Conservation (phyloP, 177 flowering plant genomes). For the Tripterygium wilfordii region DNA sequence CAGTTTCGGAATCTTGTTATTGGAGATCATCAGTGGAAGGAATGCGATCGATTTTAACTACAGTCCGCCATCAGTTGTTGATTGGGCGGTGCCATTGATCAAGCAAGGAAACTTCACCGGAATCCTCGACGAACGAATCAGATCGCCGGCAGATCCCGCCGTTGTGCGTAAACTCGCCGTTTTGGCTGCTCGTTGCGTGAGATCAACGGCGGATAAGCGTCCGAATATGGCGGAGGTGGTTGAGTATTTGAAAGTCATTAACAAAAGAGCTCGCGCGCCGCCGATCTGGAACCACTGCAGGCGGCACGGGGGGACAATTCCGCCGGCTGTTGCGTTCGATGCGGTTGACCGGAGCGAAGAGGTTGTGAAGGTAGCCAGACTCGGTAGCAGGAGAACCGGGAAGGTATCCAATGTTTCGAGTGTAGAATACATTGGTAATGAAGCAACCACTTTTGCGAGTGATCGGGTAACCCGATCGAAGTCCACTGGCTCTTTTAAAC, state of each 20-base stretch:
- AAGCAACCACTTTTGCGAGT: neutral
- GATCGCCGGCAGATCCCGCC: conserved; percentile 21
- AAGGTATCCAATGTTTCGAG: conserved; percentile 44
- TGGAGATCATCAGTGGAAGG: conserved; percentile 65
- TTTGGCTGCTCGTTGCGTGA: conserved; percentile 54
- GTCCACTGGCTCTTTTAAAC: conserved; percentile 40
- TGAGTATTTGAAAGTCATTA: conserved; percentile 20
- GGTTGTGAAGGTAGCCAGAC: conserved; percentile 14
- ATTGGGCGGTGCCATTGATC: conserved; percentile 71
- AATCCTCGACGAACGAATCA: conserved; percentile 38
- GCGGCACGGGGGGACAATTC: conserved; percentile 14
- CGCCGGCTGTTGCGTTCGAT: conserved; percentile 10
- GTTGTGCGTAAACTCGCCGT: conserved; percentile 32
- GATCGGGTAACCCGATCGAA: conserved; percentile 32
- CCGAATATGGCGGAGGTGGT: conserved; percentile 60
- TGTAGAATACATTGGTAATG: conserved; percentile 7
- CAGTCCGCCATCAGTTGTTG: conserved; percentile 64
- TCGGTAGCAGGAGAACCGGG: conserved; percentile 28
- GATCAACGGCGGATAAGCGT: conserved; percentile 41
- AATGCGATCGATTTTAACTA: conserved; percentile 54
- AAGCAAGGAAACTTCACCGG: conserved; percentile 23
- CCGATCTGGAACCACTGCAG: conserved; percentile 27
- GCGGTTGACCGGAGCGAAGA: conserved; percentile 24
- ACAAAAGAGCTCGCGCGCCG: conserved; percentile 15
- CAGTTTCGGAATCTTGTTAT: conserved; percentile 61